Conservation (phyloP, 352 stramenopile species). For the Lagenidium sp. region DNA sequence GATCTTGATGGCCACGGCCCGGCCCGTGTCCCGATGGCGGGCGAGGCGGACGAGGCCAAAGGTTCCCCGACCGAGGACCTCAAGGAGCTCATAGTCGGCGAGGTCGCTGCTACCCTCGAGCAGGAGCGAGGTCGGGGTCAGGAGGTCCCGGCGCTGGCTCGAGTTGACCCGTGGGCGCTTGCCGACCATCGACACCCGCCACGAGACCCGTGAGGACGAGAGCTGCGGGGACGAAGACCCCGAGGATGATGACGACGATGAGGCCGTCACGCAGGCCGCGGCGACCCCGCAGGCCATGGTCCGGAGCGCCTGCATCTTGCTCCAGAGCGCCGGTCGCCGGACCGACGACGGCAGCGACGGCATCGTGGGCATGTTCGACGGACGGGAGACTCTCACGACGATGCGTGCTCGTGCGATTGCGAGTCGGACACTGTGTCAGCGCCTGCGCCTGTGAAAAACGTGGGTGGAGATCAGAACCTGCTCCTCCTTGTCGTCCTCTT, state of each 20-base stretch:
- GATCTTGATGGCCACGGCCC: slow-evolving; percentile 51
- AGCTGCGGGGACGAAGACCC: slow-evolving; percentile 15
- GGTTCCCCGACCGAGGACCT: slow-evolving; percentile 52
- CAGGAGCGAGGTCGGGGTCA: slow-evolving; percentile 9
- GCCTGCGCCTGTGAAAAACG: too few relatives aligned
- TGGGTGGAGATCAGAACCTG: too few relatives aligned
- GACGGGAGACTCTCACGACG: too few relatives aligned
- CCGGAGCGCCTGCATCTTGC: slow-evolving; percentile 7
- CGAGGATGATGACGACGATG: too few relatives aligned
- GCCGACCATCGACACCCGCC: slow-evolving; percentile 14
- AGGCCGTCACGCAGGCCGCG: too few relatives aligned
- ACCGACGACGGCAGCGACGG: too few relatives aligned
- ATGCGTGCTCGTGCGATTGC: too few relatives aligned
- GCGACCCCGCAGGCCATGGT: too few relatives aligned
- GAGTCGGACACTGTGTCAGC: too few relatives aligned
- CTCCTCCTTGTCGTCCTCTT: too few relatives aligned
- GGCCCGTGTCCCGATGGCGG: slow-evolving; percentile 39
- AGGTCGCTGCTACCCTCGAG: slow-evolving; percentile 20
- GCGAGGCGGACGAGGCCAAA: slow-evolving; percentile 68
- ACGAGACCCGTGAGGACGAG: slow-evolving; percentile 20
- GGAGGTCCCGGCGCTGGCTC: slow-evolving; percentile 10
- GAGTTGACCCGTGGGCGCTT: slow-evolving; percentile 18
- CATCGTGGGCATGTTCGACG: too few relatives aligned
- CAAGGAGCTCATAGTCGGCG: slow-evolving; percentile 47
- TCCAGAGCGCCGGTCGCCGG: slow-evolving; percentile 6